Base-by-base conservation (phyloP, 768 basidiomycete species). In the Sporobolomyces phaffii region DNA sequence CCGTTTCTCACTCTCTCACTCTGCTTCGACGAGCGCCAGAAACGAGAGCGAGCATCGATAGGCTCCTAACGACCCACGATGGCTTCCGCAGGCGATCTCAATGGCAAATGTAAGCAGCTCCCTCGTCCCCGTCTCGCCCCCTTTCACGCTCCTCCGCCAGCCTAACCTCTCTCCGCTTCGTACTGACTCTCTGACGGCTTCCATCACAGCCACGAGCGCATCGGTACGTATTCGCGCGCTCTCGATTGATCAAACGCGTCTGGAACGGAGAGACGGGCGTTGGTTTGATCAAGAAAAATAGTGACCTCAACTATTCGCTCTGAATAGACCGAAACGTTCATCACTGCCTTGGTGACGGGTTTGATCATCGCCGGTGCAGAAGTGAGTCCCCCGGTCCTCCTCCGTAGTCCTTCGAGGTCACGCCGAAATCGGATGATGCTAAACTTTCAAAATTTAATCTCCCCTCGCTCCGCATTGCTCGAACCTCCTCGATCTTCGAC, bases 281-380 rank as follows among this genome's bases (percentile, higher is more conserved):
- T n/a, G n/a, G n/a, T n/a, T n/a, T n/a, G n/a, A n/a, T n/a, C n/a
- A n/a, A n/a, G n/a, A n/a, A n/a, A n/a, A 31, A 18, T 29, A 18
- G 11, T 56, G 54, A 56, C 11, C 41, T 56, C 40, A 43, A 43
- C 26, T n/a, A 34, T 28, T 40, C 24, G 11, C 52, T 10, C 40
- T 28, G 34, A 60, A 52, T 48, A 63, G 52, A 71, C 70, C 0
- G 62, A 75, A 50, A 86, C 89, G 14, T 97, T 98, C 76, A 77
- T 87, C 47, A 87, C 93, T 9, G 88, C 94, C 5, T 82, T 98
- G 49, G 84, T 85, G 22, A 86, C 92, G 81, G 97, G 97, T 76
- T 81, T 80, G 0, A 82, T 82, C 41, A 71, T 79, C 9, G 78
- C 76, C 0, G 78, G 77, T 22, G 69, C 64, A n/a, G 62, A 72